Evolutionary conservation across 805 yeast species (phyloP).

Genomic region (Candida orba): DNA sequence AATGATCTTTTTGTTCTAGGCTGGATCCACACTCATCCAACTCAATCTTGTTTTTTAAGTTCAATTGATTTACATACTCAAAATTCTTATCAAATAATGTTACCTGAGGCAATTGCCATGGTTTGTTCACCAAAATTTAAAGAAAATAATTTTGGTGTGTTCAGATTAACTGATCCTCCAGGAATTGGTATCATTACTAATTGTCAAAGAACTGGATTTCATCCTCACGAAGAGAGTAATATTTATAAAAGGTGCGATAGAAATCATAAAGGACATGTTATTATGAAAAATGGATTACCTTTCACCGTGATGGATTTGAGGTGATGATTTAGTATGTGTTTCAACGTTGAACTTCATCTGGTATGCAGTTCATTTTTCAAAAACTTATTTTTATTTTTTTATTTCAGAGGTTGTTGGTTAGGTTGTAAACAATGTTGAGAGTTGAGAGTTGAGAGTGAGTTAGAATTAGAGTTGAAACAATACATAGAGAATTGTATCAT

Average conservation of each 20-base stretch:
- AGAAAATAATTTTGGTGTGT: conserved; percentile 39
- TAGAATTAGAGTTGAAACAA: too few relatives aligned
- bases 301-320: conserved; percentile 45
- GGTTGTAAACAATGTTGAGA: too few relatives aligned
- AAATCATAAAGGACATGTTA: conserved; percentile 41
- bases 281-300: conserved; percentile 37
- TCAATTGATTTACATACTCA: conserved; percentile 65
- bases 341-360: too few relatives aligned
- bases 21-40: conserved; percentile 73
- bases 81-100: conserved; percentile 60
- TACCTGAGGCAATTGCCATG: conserved; percentile 61
- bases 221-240: conserved; percentile 49
- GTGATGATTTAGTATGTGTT: not conserved
- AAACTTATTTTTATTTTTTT: too few relatives aligned
- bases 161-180: conserved; percentile 58
- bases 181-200: conserved; percentile 49
- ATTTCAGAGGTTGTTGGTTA: too few relatives aligned
- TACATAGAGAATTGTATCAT: too few relatives aligned
- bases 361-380: too few relatives aligned
- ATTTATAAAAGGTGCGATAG: conserved; percentile 43
- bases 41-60: conserved; percentile 63
- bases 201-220: conserved; percentile 47
- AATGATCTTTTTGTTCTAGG: conserved; percentile 58
- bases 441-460: too few relatives aligned
- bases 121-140: conserved; percentile 55